Evolutionary conservation across 2,329 filamentous ascomycete species (phyloP).

Genomic region (Ceratocystis huliohia): DNA sequence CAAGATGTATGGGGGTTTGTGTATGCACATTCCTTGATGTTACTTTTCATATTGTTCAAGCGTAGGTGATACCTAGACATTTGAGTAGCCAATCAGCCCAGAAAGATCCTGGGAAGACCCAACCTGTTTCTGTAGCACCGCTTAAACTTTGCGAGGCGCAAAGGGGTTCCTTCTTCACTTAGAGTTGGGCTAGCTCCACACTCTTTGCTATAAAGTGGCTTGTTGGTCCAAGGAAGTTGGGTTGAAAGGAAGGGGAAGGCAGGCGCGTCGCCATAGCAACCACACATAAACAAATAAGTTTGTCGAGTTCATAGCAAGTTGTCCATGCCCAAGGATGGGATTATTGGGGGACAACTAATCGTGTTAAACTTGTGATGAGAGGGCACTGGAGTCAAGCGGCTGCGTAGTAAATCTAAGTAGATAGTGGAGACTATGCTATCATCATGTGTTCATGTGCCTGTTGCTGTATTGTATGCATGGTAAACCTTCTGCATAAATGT

Average conservation of each 20-base stretch:
- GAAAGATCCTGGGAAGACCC: not conserved
- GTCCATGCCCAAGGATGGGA: not conserved
- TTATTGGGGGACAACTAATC: not conserved
- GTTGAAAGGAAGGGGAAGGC: not conserved
- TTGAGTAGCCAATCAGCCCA: not conserved
- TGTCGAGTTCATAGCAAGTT: not conserved
- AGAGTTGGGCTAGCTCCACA: constrained; percentile 1
- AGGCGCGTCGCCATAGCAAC: constrained; percentile 9
- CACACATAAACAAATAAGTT: not conserved
- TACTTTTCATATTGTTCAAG: not conserved
- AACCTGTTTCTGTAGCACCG: not conserved
- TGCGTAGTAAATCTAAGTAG: no score
- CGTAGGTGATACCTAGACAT: no score
- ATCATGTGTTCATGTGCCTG: not conserved
- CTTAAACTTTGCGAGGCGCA: not conserved
- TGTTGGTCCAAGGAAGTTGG: not conserved
- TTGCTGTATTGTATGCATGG: not conserved
- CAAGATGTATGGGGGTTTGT: no score
- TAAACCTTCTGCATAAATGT: not conserved
- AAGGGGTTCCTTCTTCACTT: not conserved
- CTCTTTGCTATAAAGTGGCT: not conserved
- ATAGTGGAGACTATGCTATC: not conserved
- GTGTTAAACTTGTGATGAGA: not conserved
- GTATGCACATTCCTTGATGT: not conserved
- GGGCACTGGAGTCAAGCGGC: not conserved